Evolutionary conservation across 306 rosid genomes (phyloP).

Genomic region (Cucurbita maxima): DNA sequence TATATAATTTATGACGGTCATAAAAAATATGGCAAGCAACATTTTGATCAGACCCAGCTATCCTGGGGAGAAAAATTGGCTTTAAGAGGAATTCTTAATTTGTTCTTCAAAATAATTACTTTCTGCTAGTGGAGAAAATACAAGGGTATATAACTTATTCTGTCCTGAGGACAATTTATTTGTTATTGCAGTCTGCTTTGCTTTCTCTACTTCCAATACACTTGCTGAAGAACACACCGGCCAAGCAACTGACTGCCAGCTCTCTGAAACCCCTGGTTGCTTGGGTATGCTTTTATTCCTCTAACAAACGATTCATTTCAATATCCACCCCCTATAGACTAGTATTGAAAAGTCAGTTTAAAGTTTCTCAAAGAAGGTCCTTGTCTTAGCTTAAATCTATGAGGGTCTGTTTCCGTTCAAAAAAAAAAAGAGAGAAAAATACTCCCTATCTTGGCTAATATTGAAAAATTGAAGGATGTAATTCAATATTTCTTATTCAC

Average conservation of each 20-base stretch:
- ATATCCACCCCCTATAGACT: background rate
- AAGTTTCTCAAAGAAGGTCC: background rate
- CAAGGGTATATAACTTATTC: background rate
- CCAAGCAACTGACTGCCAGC: conserved; percentile 36
- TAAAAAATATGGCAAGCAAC: background rate
- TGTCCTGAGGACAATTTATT: conserved; percentile 16
- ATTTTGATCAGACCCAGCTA: background rate
- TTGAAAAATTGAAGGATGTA: no score
- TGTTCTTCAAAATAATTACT: background rate
- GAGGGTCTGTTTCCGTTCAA: no score
- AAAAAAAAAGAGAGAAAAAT: no score
- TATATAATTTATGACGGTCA: background rate
- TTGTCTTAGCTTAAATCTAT: background rate
- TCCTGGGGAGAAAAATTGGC: background rate
- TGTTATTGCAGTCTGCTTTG: conserved; percentile 64
- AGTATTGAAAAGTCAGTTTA: background rate
- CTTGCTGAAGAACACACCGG: conserved; percentile 38
- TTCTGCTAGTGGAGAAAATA: background rate
- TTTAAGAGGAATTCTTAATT: background rate
- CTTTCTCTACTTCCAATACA: conserved; percentile 72
- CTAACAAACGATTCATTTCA: background rate
- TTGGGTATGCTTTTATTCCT: conserved; percentile 52
- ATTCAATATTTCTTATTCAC: no score
- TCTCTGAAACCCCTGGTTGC: conserved; percentile 43
- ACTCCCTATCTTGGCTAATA: no score